These are phyloP conservation scores for Amanita subjunquillea DNA, from an alignment of 768 basidiomycete genomes.

Conservation along the genomic window DNA sequence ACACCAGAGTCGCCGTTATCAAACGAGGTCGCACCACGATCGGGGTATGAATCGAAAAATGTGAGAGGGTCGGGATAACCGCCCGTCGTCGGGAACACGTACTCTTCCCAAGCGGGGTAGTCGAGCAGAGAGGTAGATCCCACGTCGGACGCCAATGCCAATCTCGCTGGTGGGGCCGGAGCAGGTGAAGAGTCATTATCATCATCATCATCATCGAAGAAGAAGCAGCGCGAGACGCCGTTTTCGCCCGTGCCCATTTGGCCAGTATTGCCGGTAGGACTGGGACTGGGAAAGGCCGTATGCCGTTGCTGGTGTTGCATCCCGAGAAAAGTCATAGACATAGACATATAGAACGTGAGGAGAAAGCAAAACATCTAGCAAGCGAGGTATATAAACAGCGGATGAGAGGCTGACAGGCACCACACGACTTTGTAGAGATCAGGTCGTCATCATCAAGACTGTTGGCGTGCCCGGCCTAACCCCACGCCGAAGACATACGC, in stretches of 20 bases:
- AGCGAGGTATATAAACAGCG: not conserved
- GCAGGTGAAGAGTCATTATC: too few relatives aligned
- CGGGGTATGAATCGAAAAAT: not conserved
- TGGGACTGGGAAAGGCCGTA: too few relatives aligned
- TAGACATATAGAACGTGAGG: too few relatives aligned
- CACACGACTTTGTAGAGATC: not conserved
- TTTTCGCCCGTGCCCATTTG: not conserved
- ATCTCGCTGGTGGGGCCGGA: too few relatives aligned
- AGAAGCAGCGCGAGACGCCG: not conserved
- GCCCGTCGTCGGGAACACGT: not conserved
- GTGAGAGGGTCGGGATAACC: not conserved
- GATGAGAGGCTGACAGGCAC: slow-evolving; percentile 5
- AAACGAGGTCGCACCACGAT: not conserved
- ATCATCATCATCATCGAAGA: too few relatives aligned
- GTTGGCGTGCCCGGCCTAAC: not conserved
- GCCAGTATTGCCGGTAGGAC: too few relatives aligned
- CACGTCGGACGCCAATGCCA: too few relatives aligned
- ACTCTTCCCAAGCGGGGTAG: not conserved
- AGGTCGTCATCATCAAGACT: too few relatives aligned
- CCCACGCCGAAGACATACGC: too few relatives aligned
- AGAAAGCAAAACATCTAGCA: not conserved
- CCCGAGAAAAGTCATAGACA: not conserved
- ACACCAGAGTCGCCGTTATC: not conserved
- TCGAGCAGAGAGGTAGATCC: not conserved
- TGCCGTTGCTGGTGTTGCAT: not conserved